Conservation (phyloP, 2,329 filamentous ascomycete species). For the Balansia obtecta region DNA sequence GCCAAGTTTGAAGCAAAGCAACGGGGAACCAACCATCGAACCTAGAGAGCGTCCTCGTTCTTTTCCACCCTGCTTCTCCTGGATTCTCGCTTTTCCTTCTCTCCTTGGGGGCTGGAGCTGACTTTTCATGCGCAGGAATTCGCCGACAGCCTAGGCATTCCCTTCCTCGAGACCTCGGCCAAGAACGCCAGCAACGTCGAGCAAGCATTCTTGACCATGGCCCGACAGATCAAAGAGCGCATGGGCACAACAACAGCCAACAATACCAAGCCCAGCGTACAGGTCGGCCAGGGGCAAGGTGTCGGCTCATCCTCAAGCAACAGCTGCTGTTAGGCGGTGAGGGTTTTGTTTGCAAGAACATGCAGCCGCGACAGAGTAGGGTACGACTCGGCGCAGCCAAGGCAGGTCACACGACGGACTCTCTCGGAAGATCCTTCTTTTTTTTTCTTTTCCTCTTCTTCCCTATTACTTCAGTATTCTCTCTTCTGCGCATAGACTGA, state of each 20-base stretch:
- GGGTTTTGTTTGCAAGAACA: neutral
- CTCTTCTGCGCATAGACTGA: conserved; percentile 25
- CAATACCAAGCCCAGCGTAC: conserved; percentile 97
- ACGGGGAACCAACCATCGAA: too few relatives aligned
- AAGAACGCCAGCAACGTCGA: conserved; percentile 99
- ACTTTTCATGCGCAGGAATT: conserved; percentile 58
- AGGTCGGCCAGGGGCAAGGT: conserved; percentile 88
- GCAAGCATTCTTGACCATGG: conserved; percentile 99
- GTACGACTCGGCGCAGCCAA: conserved; percentile 11
- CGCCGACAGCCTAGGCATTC: conserved; percentile 94
- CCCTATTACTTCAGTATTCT: conserved; percentile 11
- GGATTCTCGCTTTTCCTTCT: neutral
- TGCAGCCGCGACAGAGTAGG: conserved; percentile 3
- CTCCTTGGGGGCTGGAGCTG: conserved; percentile 4
- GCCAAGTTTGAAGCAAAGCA: neutral
- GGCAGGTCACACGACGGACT: conserved; percentile 18
- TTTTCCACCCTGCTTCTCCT: neutral
- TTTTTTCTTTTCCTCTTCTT: conserved; percentile 8
- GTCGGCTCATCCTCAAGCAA: conserved; percentile 77
- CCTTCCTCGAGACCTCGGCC: conserved; percentile 98
- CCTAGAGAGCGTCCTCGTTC: too few relatives aligned
- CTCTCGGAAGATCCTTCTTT: conserved; percentile 12
- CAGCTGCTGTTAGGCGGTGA: conserved; percentile 69
- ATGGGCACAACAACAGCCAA: conserved; percentile 93
- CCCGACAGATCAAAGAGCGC: conserved; percentile 98